Evolutionary conservation across 192 early-diverging fungal genomes (phyloP).

Genomic region (Phycomyces blakesleeanus): DNA sequence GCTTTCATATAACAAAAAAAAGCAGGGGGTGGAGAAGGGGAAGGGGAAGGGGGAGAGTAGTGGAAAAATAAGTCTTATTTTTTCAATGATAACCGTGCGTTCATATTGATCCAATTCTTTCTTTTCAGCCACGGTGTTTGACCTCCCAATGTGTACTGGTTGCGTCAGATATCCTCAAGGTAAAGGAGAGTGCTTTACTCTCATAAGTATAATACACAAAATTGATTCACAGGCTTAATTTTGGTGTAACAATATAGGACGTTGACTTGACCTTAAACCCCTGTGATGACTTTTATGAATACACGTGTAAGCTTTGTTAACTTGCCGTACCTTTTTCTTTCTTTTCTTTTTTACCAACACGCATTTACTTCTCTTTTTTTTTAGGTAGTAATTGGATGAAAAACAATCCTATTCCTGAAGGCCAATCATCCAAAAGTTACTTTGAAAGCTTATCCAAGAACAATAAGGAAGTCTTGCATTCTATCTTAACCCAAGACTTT

Average conservation of each 20-base stretch:
- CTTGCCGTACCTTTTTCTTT: slow-evolving; percentile 1
- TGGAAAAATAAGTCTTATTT: too few species aligned
- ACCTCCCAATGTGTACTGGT: slow-evolving; percentile 61
- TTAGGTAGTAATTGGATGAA: slow-evolving; percentile 55
- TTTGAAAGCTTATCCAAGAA: slow-evolving; percentile 9
- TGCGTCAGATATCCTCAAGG: slow-evolving; percentile 51
- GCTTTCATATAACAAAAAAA: neutral
- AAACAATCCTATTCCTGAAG: slow-evolving; percentile 58
- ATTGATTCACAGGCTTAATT: too few species aligned
- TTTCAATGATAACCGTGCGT: too few species aligned
- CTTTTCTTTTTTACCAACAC: neutral
- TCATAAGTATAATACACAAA: neutral
- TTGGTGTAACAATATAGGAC: slow-evolving; percentile 22
- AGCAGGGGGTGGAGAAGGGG: neutral
- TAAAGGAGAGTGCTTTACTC: neutral
- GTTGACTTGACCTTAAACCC: slow-evolving; percentile 58
- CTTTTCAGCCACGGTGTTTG: slow-evolving; percentile 36
- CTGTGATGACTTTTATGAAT: slow-evolving; percentile 67
- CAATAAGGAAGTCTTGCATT: slow-evolving; percentile 39
- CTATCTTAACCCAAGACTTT: slow-evolving; percentile 46
- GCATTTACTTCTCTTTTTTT: neutral
- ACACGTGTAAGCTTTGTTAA: slow-evolving; percentile 48
- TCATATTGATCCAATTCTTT: neutral
- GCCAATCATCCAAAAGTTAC: slow-evolving; percentile 40
- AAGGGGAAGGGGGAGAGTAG: too few species aligned